Percentiles rank a stretch among this genome's conserved stretches.
Conservation (phyloP, 2,329 filamentous ascomycete species). For the Venturia pyrina region DNA sequence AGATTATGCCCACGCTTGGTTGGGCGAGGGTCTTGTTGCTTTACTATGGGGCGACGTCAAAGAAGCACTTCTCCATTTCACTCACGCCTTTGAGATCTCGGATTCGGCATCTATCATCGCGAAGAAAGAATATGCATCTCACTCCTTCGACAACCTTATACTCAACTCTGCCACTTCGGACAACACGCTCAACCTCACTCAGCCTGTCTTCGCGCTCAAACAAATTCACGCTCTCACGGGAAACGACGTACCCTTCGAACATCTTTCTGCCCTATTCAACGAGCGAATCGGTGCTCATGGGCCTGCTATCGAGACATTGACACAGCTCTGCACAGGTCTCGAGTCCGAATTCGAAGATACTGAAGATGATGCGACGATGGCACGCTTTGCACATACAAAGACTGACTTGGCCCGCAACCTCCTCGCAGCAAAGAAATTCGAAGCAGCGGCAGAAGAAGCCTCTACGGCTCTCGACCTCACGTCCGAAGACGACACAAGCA, state of each 20-base stretch:
- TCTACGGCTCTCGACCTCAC: conserved; percentile 72
- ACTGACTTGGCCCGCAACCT: conserved; percentile 79
- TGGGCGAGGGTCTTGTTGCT: conserved; percentile 83
- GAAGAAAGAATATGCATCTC: conserved; percentile 68
- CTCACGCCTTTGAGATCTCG: conserved; percentile 87
- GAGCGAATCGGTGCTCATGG: conserved; percentile 66
- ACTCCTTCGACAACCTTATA: conserved; percentile 73
- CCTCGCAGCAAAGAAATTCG: conserved; percentile 57
- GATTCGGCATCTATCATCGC: conserved; percentile 64
- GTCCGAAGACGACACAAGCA: conserved; percentile 56
- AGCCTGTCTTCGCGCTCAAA: conserved; percentile 78
- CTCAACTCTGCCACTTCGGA: conserved; percentile 41
- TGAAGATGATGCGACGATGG: conserved; percentile 65
- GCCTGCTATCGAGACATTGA: conserved; percentile 54
- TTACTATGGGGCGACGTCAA: conserved; percentile 61
- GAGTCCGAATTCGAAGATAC: conserved; percentile 78
- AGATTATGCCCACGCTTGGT: conserved; percentile 86
- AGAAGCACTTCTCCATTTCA: conserved; percentile 78
- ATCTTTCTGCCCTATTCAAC: conserved; percentile 69
- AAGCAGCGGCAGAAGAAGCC: conserved; percentile 65
- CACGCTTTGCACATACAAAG: conserved; percentile 71
- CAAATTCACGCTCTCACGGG: conserved; percentile 67
- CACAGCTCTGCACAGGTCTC: conserved; percentile 55
- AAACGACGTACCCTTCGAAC: conserved; percentile 60
- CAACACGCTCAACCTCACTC: conserved; percentile 48